Evolutionary conservation across 176 grass and related monocot genomes (phyloP), one percentile per base, ranked within the genome.

Genomic region (Thalia dealbata): DNA sequence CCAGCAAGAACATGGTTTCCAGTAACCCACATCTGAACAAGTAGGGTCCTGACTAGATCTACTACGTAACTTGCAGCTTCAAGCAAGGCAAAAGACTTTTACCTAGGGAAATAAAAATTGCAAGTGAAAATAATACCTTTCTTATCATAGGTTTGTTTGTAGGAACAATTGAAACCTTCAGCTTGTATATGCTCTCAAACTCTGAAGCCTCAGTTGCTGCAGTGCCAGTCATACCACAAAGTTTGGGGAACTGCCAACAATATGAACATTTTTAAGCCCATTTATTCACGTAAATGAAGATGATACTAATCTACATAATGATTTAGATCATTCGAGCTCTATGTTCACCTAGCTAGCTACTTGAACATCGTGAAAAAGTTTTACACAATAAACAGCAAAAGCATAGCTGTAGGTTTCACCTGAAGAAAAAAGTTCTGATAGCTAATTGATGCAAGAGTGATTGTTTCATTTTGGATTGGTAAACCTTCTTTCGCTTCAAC

Each of bases 401-500:
- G 58, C 6, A 71, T 18, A 69, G 72, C 14, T 12, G 35, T 35
- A 58, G 82, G 22, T 56, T 79, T 92, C 78, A 73, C 91, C 87
- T 95, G 91, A 78, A 97, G 93, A 89, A 97, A 97, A 81, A 97
- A 97, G 73, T 97, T 97, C 71, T 97, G 93, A 73, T 97, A 97
- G 86, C 93, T 97, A 78, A 97, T 97, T 74, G 93, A 97, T 77
- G 93, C 87, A 18, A 97, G 93, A 63, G 93, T 97, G 41, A 97
- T 76, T 61, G 93, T 97, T 89, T 97, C 93, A 81, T 97, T 97
- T 74, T 97, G 89, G 80, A 97, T 92, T 12, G 87, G 43, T 63
- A 97, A 81, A 78, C 86, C 86, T 85, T 97, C 93, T 82, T 97
- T 97, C 75, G 93, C 93, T 81, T 97, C 93, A 73, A 97, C 88